Evolutionary conservation across 441 rosid species (phyloP), one percentile per base, ranked within the genome.

Genomic region (Populus hybrid): DNA sequence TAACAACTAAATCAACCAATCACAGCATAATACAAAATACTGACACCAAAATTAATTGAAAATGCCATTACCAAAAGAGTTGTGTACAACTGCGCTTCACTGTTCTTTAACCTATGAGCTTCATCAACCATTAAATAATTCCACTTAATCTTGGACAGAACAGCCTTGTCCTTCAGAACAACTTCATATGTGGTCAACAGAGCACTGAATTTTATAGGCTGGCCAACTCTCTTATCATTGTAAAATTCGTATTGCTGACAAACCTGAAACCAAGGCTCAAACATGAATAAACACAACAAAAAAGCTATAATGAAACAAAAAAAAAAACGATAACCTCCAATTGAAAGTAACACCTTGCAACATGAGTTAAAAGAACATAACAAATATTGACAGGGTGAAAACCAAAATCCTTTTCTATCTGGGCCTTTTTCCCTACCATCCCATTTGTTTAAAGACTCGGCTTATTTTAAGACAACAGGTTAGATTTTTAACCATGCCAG

Each of bases 111-210:
- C 86, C 99, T 88, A 81, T 97, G 99, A 81, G 99, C 99, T 87
- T 97, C 99, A 88, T 97, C 99, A 82, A 97, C 99, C 99, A 97
- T 97, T 82, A 92, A 78, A 89, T 97, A 97, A 86, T 84, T 90
- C 99, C 99, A 97, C 90, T 87, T 97, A 77, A 97, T 92, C 92
- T 91, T 97, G 73, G 99, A 95, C 74, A 97, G 93, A 72, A 92
- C 91, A 68, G 88, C 95, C 82, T 97, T 97, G 80, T 97, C 99
- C 86, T 97, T 97, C 70, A 97, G 90, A 79, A 97, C 96, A 71
- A 97, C 99, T 88, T 97, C 99, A 84, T 97, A 97, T 7, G 99
- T 97, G 59, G 99, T 95, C 92, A 97, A 83, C 76, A 97, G 86
- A 7, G 98, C 74, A 84, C 87, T 97, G 81, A 95, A 97, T 85